Percentiles rank a stretch among this genome's conserved stretches.
phyloP scores from a whole-genome alignment of 2,329 filamentous ascomycete genomes.

The Xylaria sp. region DNA sequence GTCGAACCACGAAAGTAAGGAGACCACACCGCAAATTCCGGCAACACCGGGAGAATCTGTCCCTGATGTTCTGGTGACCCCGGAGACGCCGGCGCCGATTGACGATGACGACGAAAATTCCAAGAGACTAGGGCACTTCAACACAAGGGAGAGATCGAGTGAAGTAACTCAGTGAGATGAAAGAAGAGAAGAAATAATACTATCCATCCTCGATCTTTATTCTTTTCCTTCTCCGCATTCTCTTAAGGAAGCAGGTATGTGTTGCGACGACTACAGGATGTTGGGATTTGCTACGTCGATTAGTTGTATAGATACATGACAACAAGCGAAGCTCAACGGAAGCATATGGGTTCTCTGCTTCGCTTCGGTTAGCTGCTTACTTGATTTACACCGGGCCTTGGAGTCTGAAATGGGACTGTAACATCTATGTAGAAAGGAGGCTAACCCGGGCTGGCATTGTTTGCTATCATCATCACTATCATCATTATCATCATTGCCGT shows the following conservation, averaged over 20 bases:
- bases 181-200: neutral
- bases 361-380: neutral
- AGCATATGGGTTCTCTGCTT: neutral
- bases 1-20: conserved; percentile 41
- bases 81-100: conserved; percentile 58
- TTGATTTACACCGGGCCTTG: conserved; percentile 20
- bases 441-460: conserved; percentile 30
- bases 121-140: conserved; percentile 58
- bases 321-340: conserved; percentile 14
- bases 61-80: conserved; percentile 61
- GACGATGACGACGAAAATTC: conserved; percentile 52
- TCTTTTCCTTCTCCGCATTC: conserved; percentile 7
- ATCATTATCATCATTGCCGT: conserved; percentile 33
- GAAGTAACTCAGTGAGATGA: conserved; percentile 50
- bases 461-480: conserved; percentile 33
- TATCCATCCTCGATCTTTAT: conserved; percentile 18
- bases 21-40: conserved; percentile 36
- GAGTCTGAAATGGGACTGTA: conserved; percentile 17
- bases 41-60: conserved; percentile 43
- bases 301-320: conserved; percentile 43
- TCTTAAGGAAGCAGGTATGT: neutral
- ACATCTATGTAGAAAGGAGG: conserved; percentile 28
- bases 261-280: conserved; percentile 20
- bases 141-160: conserved; percentile 51
- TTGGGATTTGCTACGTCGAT: conserved; percentile 4